Base-by-base conservation (phyloP, 2,329 filamentous ascomycete species). In the Penicillium sp. region DNA sequence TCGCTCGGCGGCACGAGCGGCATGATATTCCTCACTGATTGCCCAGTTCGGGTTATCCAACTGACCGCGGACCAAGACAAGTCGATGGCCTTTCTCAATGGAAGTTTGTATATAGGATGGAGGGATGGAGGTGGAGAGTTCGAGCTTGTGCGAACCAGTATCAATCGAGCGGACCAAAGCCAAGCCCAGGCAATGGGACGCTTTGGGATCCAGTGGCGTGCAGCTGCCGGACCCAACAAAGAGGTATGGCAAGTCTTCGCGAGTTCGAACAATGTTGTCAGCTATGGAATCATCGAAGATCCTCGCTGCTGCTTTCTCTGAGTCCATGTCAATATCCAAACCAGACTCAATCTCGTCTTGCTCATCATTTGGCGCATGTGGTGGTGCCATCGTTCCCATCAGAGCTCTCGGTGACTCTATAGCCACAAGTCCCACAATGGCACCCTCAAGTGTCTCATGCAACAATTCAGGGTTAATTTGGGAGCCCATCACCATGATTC, bases 341-440 rank as follows among this genome's bases (percentile, higher is more conserved):
- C 62, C 63, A 14, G 43, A 21, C 32, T 57, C 58, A 36, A 45
- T 18, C 8, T 53, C 54, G 40, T 53, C 34, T 22, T 47, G 43
- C 8, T 57, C 48, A 22, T 59, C 54, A 50, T 53, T 40, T 13
- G 18, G 22, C 41, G 45, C 31, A 22, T 51, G 45, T 16, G 29
- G 40, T 50, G 8, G n/a, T 50, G n/a, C 53, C 43, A 42, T 59
- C 34, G 16, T 46, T 18, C 62, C 61, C 11, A 62, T 50, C 4
- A 76, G 64, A 8, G 71, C 70, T 39, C 57, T 62, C 0, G 71
- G 60, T 5, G 75, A 73, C 52, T 82, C 77, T 3, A 81, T 67
- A 1, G 76, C 74, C 1, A 83, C 74, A 29, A 87, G 71, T 5
- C 80, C 81, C 10, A 86, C 77, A 8, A 84, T 63, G 4, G 78